These are phyloP conservation scores for Malassezia nana DNA, from an alignment of 1,284 basidiomycete species.

Conservation along the genomic window DNA sequence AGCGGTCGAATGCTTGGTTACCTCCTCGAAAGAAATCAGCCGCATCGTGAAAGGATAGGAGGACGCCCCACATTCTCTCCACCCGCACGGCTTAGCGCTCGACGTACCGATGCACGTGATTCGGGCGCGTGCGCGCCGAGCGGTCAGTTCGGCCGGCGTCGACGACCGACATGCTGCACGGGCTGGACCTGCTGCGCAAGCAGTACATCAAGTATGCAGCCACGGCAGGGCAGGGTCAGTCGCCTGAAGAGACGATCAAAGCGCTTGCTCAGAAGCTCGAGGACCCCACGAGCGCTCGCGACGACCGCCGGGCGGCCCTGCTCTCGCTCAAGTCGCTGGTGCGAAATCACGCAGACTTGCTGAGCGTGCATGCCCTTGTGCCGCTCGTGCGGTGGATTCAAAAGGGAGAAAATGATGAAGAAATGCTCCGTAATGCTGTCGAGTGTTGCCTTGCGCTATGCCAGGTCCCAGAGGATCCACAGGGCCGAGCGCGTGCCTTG, in stretches of 20 bases:
- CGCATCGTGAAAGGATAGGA: conserved; percentile 10
- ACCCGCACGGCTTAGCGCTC: neutral
- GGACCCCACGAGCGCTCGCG: conserved; percentile 18
- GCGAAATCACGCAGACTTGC: conserved; percentile 69
- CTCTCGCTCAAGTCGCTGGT: conserved; percentile 81
- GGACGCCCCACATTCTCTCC: neutral
- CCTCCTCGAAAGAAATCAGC: conserved; percentile 26
- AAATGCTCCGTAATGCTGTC: conserved; percentile 29
- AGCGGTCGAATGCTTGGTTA: conserved; percentile 54
- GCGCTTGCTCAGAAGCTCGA: conserved; percentile 72
- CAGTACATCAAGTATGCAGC: conserved; percentile 43
- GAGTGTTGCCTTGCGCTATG: conserved; percentile 38
- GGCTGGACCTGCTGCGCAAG: conserved; percentile 42
- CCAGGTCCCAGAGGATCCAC: conserved; percentile 18
- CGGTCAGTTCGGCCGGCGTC: neutral
- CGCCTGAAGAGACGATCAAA: conserved; percentile 70
- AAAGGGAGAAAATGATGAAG: conserved; percentile 31
- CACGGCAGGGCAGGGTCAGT: conserved; percentile 53
- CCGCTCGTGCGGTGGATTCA: conserved; percentile 28
- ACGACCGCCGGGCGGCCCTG: conserved; percentile 82
- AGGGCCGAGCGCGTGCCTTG: conserved; percentile 50
- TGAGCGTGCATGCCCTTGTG: conserved; percentile 30
- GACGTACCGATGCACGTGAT: neutral
- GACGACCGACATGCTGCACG: conserved; percentile 35
- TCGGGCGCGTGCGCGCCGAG: neutral